Conservation (phyloP, 2,329 filamentous ascomycete genomes). For the Diaporthe citriasiana region DNA sequence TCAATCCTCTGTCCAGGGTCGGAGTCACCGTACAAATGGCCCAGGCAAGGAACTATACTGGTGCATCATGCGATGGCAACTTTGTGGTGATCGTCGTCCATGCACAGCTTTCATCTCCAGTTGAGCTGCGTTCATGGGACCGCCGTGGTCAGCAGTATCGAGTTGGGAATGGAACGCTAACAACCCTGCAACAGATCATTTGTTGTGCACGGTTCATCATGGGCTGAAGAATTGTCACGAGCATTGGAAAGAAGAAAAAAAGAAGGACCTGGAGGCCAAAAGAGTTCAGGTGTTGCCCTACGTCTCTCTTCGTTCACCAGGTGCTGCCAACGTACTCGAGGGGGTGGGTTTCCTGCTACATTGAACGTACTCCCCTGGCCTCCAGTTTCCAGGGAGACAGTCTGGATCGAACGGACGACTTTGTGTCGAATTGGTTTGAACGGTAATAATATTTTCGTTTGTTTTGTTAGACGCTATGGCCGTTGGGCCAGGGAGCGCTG, state of each 20-base stretch:
- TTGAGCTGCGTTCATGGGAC: neutral
- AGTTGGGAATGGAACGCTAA: neutral
- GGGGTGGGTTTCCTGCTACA: neutral
- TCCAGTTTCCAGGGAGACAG: neutral
- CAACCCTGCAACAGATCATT: neutral
- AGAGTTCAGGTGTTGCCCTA: neutral
- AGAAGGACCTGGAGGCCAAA: too few species aligned
- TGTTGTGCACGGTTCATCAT: neutral
- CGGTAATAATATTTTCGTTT: neutral
- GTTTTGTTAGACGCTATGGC: slow-evolving; percentile 6
- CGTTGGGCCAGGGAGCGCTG: neutral
- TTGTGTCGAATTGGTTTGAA: neutral
- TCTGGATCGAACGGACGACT: neutral
- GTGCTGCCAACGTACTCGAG: neutral
- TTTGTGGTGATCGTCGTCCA: neutral
- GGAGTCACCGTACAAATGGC: neutral
- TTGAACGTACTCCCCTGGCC: neutral
- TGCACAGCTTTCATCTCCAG: neutral
- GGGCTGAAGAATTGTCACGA: too few species aligned
- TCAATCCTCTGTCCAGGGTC: neutral
- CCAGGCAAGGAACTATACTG: neutral
- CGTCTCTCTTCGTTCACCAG: neutral
- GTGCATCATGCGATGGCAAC: neutral
- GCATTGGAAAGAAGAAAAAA: neutral
- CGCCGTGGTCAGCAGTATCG: neutral